A percentile compares a stretch with the other conserved stretches of the same genome.
Conservation (phyloP, 1,284 basidiomycete genomes). For the Clitocybe nebularis region DNA sequence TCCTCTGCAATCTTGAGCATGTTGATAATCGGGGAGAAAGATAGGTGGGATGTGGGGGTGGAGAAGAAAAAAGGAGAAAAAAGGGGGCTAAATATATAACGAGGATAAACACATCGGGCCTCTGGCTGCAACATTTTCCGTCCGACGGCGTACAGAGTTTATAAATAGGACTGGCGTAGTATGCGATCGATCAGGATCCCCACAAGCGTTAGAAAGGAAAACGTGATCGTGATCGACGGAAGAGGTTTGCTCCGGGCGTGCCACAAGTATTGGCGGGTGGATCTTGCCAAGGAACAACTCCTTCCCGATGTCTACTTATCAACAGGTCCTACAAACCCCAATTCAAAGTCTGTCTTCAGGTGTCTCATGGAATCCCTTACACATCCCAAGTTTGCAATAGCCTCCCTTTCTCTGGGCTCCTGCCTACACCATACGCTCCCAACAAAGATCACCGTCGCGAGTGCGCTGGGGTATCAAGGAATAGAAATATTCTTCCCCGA, state of each 20-base stretch:
- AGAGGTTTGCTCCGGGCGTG: background rate
- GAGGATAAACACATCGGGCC: background rate
- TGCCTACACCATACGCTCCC: conserved; percentile 20
- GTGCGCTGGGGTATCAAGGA: conserved; percentile 20
- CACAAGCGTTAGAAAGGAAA: too few species aligned
- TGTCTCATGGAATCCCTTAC: background rate
- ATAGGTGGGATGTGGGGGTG: background rate
- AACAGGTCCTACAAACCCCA: background rate
- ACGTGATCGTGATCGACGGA: background rate
- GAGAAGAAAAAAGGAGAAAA: background rate
- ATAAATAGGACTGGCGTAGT: too few species aligned
- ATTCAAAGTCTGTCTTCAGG: background rate
- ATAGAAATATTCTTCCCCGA: conserved; percentile 25
- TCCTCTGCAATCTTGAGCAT: background rate
- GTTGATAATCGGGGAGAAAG: background rate
- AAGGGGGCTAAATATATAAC: background rate
- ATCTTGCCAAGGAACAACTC: background rate
- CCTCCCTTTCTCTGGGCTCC: conserved; percentile 22
- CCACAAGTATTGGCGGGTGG: background rate
- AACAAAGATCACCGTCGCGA: conserved; percentile 20
- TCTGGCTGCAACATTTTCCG: too few species aligned
- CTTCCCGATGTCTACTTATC: background rate
- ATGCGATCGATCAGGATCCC: too few species aligned
- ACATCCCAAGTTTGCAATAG: conserved; percentile 17
- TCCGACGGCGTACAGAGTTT: too few species aligned